Evolutionary conservation across 2,329 filamentous ascomycete genomes (phyloP), one percentile per base, ranked within the genome.

Genomic region (Chaetothyriales sp.): DNA sequence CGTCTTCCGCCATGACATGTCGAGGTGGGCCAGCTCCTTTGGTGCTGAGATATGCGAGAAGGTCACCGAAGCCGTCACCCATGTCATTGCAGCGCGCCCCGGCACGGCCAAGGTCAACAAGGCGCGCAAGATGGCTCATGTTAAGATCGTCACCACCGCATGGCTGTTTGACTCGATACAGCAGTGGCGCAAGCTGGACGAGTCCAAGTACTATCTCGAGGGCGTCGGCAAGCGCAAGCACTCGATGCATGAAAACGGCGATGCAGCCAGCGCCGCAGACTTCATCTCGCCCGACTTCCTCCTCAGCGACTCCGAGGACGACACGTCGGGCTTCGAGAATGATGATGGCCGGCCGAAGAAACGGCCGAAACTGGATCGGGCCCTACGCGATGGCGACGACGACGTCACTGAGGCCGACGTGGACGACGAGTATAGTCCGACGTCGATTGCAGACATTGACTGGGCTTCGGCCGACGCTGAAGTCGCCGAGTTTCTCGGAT

Each of bases 101-200:
- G 82, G 89, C 19, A 97, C 92, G 0, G 84, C 87, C 50, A 98
- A 98, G 69, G 88, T 97, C 44, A 83, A 86, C 47, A 84, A 89
- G 66, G 92, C 92, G 0, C 83, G 86, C 13, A 81, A 82, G 57
- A 85, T 88, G 51, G 2, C 33, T 40, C 75, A 84, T 0, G 86
- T 97, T 67, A 89, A 89, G 65, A 94, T 98, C 53, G 92, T 98
- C 47, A 89, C 84, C 60, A 85, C 89, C 50, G 81, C 87, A 61
- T 98, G 92, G 92, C 80, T 98, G 28, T 77, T 83, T 29, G 85
- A 89, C 59, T 94, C 83, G 51, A 80, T 97, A 57, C 84, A 81
- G 22, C 83, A 85, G 65, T 98, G 92, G 92, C 75, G 78, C 56
- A 82, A 79, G 52, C 73, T 94, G 9, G 82, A 92, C 51, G 89